These are phyloP conservation scores for Rosa persica DNA, from an alignment of 306 rosid species.

Conservation along the genomic window DNA sequence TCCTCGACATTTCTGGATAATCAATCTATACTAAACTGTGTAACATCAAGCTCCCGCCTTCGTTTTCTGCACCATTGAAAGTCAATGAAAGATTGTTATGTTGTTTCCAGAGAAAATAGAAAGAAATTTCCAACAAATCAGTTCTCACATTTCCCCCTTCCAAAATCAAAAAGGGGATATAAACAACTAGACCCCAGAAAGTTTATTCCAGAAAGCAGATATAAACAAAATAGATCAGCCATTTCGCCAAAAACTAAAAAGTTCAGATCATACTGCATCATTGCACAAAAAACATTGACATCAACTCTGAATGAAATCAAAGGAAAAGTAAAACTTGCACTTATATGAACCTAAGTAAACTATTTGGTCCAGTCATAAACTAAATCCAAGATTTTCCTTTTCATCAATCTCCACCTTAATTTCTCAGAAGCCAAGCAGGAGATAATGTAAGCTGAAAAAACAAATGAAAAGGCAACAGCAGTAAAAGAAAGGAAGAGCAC, in stretches of 20 bases:
- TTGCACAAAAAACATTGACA: background rate
- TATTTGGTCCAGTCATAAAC: constrained; percentile 18
- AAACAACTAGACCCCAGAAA: background rate
- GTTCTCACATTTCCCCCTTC: constrained; percentile 4
- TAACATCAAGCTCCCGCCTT: constrained; percentile 30
- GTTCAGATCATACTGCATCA: constrained; percentile 8
- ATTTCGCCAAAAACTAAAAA: background rate
- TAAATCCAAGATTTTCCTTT: constrained; percentile 20
- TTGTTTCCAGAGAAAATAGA: background rate
- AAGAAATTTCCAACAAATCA: background rate
- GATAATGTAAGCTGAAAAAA: background rate
- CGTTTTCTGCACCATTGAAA: constrained; percentile 30
- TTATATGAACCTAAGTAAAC: constrained; percentile 10
- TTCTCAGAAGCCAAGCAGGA: constrained; percentile 7
- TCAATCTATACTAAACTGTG: constrained; percentile 34
- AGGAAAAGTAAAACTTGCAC: constrained; percentile 15
- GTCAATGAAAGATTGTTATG: background rate
- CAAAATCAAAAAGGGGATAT: background rate
- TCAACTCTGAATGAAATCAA: background rate
- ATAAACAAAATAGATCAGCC: background rate
- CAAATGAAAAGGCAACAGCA: constrained; percentile 14
- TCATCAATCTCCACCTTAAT: background rate
- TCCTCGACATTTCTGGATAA: constrained; percentile 75
- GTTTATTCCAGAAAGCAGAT: constrained; percentile 10
- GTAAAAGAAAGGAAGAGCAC: constrained; percentile 16